A percentile compares a stretch with the other conserved stretches of the same genome.
These are phyloP conservation scores for Ettlia oleoabundans DNA, from an alignment of 139 green algal species.

Conservation along the genomic window DNA sequence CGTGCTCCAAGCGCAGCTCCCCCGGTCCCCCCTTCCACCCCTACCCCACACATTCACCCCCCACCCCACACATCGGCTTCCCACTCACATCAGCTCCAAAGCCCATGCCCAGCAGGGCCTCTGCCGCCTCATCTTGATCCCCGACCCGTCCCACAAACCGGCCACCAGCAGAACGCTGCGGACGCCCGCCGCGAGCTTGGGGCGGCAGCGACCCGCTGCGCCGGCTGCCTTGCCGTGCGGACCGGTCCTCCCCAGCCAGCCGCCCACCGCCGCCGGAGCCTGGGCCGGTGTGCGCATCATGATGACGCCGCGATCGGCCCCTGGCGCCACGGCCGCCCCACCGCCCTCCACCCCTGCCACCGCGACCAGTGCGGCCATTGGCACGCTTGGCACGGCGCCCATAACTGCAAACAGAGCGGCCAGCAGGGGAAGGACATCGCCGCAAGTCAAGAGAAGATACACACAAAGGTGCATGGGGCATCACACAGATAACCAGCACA, in stretches of 20 bases:
- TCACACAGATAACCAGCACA: too few species aligned
- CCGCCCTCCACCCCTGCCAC: background rate
- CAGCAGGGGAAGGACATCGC: too few species aligned
- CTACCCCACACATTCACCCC: background rate
- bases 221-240: background rate
- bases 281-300: background rate
- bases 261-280: background rate
- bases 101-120: conserved; percentile 78
- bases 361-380: conserved; percentile 26
- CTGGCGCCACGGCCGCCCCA: conserved; percentile 20
- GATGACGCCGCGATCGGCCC: conserved; percentile 2
- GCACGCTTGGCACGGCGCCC: conserved; percentile 32
- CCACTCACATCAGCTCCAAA: conserved; percentile 39
- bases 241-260: too few species aligned
- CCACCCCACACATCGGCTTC: background rate
- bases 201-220: background rate
- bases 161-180: conserved; percentile 16
- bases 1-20: too few species aligned
- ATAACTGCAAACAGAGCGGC: background rate
- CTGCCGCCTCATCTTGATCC: conserved; percentile 74
- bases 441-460: background rate
- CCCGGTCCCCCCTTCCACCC: too few species aligned
- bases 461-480: too few species aligned
- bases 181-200: conserved; percentile 17
- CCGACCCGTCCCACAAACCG: conserved; percentile 6